Evolutionary conservation across 192 early-diverging fungal species (phyloP).

Genomic region (Coemansia sp.): DNA sequence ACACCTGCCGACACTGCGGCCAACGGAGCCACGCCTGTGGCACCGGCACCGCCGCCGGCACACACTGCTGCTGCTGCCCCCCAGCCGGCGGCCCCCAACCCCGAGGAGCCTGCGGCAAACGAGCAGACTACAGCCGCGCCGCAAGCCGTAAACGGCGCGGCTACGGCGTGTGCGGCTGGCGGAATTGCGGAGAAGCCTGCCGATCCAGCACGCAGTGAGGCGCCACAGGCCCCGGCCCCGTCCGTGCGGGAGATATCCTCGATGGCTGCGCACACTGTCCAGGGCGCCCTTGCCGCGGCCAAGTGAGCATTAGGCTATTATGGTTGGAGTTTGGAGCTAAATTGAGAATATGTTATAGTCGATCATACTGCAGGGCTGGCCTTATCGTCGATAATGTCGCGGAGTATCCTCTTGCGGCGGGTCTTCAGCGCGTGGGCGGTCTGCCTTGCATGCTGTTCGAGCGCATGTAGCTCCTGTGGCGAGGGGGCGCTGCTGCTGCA

Average conservation of each 20-base stretch:
- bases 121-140: too few relatives aligned
- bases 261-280: conserved; percentile 32
- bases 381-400: neutral
- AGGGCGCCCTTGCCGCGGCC: conserved; percentile 9
- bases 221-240: too few relatives aligned
- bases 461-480: conserved; percentile 11
- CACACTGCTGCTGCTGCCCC: too few relatives aligned
- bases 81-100: too few relatives aligned
- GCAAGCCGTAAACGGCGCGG: too few relatives aligned
- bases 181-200: neutral
- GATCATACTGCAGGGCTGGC: neutral
- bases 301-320: conserved; percentile 6
- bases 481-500: conserved; percentile 21
- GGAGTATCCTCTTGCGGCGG: conserved; percentile 8
- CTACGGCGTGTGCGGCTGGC: neutral
- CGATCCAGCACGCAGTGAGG: neutral
- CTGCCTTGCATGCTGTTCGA: conserved; percentile 24
- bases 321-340: neutral
- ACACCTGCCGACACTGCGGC: too few relatives aligned
- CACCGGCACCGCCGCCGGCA: neutral
- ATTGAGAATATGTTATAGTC: neutral
- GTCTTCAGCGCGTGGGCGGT: conserved; percentile 27
- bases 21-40: too few relatives aligned
- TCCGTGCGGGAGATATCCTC: conserved; percentile 9
- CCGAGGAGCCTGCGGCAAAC: too few relatives aligned